phyloP scores from a whole-genome alignment of 1,139 yeast species.

The Kodamaea sp. region DNA sequence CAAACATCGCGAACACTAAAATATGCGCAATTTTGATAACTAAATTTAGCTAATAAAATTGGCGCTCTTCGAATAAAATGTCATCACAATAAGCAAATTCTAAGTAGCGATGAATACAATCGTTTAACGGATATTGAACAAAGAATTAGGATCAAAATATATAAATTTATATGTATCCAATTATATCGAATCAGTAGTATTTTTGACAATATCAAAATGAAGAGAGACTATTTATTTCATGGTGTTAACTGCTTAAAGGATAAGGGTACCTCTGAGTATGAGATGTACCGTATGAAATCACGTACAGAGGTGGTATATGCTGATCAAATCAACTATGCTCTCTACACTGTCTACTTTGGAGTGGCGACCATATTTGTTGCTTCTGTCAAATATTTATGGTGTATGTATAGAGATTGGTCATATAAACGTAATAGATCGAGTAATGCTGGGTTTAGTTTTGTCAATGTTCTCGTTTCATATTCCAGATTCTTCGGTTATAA shows the following conservation, averaged over 20 bases:
- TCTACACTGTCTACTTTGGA: conserved; percentile 45
- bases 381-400: conserved; percentile 37
- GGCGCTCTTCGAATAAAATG: too few relatives aligned
- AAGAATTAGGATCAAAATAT: too few relatives aligned
- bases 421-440: conserved; percentile 17
- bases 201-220: conserved; percentile 1
- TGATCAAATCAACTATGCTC: conserved; percentile 38
- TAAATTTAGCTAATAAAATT: too few relatives aligned
- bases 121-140: too few relatives aligned
- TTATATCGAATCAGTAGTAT: too few relatives aligned
- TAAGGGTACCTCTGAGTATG: conserved; percentile 24
- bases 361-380: conserved; percentile 36
- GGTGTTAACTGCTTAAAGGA: conserved; percentile 50
- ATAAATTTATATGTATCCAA: too few relatives aligned
- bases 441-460: conserved; percentile 13
- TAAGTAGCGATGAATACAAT: too few relatives aligned
- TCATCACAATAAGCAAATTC: too few relatives aligned
- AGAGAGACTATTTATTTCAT: conserved; percentile 22
- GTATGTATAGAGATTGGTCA: conserved; percentile 30
- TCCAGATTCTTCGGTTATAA: conserved; percentile 49
- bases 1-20: too few relatives aligned
- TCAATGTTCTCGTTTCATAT: conserved; percentile 36
- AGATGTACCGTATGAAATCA: conserved; percentile 23
- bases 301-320: conserved; percentile 42
- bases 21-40: too few relatives aligned